A percentile compares a stretch with the other conserved stretches of the same genome.
Evolutionary conservation across 495 filamentous ascomycete species (phyloP).

Genomic region (Penicillium silybi): DNA sequence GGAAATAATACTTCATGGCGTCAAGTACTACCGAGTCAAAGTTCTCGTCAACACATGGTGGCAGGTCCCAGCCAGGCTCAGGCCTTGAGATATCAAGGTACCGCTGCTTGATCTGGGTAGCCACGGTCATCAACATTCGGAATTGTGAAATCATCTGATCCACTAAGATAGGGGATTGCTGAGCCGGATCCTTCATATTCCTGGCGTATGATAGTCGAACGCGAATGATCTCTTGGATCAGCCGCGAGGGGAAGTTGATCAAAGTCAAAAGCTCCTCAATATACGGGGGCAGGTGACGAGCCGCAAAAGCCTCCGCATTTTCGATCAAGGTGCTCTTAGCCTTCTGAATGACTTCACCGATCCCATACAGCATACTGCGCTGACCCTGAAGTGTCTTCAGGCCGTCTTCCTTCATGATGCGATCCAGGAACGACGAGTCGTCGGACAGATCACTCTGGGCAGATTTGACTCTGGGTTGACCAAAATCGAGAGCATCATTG

Average conservation of each 20-base stretch:
- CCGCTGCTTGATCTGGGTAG: constrained; percentile 85
- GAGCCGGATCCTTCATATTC: constrained; percentile 86
- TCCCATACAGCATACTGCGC: constrained; percentile 77
- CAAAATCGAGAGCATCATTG: constrained; percentile 91
- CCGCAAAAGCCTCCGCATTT: constrained; percentile 80
- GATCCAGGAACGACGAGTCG: constrained; percentile 88
- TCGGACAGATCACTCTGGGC: constrained; percentile 67
- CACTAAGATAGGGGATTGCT: constrained; percentile 83
- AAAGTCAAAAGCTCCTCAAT: constrained; percentile 93
- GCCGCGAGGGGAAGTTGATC: constrained; percentile 92
- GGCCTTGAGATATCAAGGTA: constrained; percentile 80
- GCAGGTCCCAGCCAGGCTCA: constrained; percentile 90
- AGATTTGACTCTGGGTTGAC: constrained; percentile 48
- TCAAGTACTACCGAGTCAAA: constrained; percentile 96
- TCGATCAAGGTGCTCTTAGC: constrained; percentile 88
- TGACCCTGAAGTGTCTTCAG: constrained; percentile 82
- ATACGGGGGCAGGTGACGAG: constrained; percentile 90
- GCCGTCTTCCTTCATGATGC: constrained; percentile 97
- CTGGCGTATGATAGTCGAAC: constrained; percentile 88
- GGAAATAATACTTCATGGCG: constrained; percentile 95
- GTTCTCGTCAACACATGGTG: constrained; percentile 92
- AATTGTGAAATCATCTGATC: constrained; percentile 98
- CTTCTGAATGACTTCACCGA: constrained; percentile 82
- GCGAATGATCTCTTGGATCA: constrained; percentile 95
- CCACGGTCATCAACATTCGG: constrained; percentile 85